phyloP scores from a whole-genome alignment of 345 rosid species.

The Rhodamnia rubescens region DNA sequence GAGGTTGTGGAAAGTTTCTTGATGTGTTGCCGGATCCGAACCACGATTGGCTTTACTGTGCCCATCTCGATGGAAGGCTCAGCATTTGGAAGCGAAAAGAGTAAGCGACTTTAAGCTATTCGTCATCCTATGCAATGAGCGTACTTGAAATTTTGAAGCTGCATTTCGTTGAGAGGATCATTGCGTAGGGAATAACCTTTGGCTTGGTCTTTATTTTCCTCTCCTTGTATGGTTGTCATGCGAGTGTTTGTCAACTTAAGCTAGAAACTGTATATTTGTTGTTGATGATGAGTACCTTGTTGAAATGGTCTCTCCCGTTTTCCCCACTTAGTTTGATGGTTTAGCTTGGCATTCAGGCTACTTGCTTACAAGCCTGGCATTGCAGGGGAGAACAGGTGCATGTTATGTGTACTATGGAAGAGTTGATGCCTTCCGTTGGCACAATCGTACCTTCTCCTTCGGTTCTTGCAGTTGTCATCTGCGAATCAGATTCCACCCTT shows the following conservation, averaged over 20 bases:
- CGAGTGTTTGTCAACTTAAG: not conserved
- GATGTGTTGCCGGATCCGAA: conserved; percentile 82
- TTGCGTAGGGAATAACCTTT: not conserved
- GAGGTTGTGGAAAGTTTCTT: conserved; percentile 80
- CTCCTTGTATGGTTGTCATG: not conserved
- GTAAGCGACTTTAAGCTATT: conserved; percentile 24
- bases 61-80: conserved; percentile 84
- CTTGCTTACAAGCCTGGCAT: conserved; percentile 16
- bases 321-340: not conserved
- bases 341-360: conserved; percentile 4
- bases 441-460: conserved; percentile 70
- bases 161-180: not conserved
- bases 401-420: conserved; percentile 72
- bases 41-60: conserved; percentile 70
- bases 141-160: not conserved
- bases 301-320: not conserved
- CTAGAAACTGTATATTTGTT: not conserved
- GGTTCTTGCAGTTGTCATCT: conserved; percentile 46
- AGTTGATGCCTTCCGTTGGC: conserved; percentile 84
- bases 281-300: not conserved
- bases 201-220: not conserved
- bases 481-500: conserved; percentile 69
- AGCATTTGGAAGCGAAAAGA: conserved; percentile 90
- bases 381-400: conserved; percentile 87
- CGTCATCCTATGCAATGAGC: not conserved